Base-by-base conservation (phyloP, 2,329 filamentous ascomycete species). In the Gnomoniopsis sp. region DNA sequence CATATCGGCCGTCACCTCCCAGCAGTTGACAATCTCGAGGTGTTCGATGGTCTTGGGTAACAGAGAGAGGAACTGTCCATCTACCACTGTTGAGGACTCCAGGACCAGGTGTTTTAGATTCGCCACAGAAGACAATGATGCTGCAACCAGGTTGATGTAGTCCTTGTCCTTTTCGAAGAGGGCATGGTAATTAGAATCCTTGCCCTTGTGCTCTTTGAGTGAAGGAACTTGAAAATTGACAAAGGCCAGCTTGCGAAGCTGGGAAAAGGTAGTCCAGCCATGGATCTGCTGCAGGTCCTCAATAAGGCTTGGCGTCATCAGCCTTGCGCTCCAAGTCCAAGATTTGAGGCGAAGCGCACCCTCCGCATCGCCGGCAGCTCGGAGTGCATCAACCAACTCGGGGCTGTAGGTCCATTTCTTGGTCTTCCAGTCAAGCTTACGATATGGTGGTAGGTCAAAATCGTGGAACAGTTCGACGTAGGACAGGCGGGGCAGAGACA, bases 1-100 rank as follows among this genome's bases (percentile, higher is more conserved):
- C 59, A 86, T 81, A 3, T 86, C 79, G 1, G 90, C 88, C 4
- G 80, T 85, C 11, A 96, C 74, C 62, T 89, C 85, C 74, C 88
- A 87, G 68, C 92, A 97, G 65, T 95, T 93, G 64, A 87, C 84
- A 17, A 97, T 77, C 63, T 88, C 88, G 3, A 98, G 78, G 49
- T 84, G 83, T 49, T 80, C 75, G 21, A 98, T 77, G 3, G 77
- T 81, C 12, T 75, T 78, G 1, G 93, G 91, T 7, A 97, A 74
- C 3, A 84, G 76, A 1, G 83, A 79, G n/a, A 96, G 75, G 19
- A 96, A 78, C 10, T 79, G 77, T 8, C 85, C 81, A 67, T 89
- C 89, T 59, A 91, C 81, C 36, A 90, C 78, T 2, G 86, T 88
- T 47, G 88, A 96, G 8, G 88, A 88, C 67, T 93, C 86, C 64